Conservation (phyloP, 2,329 filamentous ascomycete species). For the Botryotinia globosa region DNA sequence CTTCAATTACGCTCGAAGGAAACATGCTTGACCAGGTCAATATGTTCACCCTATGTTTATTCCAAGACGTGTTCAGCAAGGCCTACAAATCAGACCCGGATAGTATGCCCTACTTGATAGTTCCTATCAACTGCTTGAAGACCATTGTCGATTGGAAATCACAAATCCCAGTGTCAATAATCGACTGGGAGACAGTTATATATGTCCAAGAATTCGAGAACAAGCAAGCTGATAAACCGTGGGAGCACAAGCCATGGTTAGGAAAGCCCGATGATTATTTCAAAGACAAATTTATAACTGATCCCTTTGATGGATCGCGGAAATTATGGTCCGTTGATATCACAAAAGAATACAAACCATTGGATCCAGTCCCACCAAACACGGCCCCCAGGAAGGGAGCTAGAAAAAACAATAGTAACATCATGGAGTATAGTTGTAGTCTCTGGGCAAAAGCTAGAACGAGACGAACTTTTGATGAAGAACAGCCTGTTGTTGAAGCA, state of each 20-base stretch:
- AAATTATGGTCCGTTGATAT: slow-evolving; percentile 56
- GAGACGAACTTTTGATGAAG: slow-evolving; percentile 53
- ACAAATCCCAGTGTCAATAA: slow-evolving; percentile 21
- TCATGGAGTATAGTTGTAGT: slow-evolving; percentile 82
- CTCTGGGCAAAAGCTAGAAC: slow-evolving; percentile 61
- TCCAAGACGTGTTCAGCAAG: slow-evolving; percentile 87
- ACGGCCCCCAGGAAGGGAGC: slow-evolving; percentile 46
- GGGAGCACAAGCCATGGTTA: slow-evolving; percentile 34
- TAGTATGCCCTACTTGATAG: slow-evolving; percentile 80
- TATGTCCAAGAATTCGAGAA: slow-evolving; percentile 40
- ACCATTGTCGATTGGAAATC: background rate
- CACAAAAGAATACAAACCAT: slow-evolving; percentile 57
- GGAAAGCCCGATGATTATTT: slow-evolving; percentile 48
- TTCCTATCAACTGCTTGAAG: slow-evolving; percentile 48
- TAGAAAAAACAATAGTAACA: slow-evolving; percentile 52
- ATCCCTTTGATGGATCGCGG: slow-evolving; percentile 60
- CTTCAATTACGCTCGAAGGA: slow-evolving; percentile 44
- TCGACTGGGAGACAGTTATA: slow-evolving; percentile 63
- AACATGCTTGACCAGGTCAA: slow-evolving; percentile 56
- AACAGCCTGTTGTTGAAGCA: slow-evolving; percentile 80
- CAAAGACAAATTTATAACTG: slow-evolving; percentile 52
- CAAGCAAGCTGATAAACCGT: slow-evolving; percentile 41
- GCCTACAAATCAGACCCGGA: slow-evolving; percentile 61
- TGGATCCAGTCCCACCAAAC: slow-evolving; percentile 63
- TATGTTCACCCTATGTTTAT: slow-evolving; percentile 71